A percentile compares a stretch with the other conserved stretches of the same genome.
phyloP scores from a whole-genome alignment of 805 yeast species.

The Lipomyces japonicus region DNA sequence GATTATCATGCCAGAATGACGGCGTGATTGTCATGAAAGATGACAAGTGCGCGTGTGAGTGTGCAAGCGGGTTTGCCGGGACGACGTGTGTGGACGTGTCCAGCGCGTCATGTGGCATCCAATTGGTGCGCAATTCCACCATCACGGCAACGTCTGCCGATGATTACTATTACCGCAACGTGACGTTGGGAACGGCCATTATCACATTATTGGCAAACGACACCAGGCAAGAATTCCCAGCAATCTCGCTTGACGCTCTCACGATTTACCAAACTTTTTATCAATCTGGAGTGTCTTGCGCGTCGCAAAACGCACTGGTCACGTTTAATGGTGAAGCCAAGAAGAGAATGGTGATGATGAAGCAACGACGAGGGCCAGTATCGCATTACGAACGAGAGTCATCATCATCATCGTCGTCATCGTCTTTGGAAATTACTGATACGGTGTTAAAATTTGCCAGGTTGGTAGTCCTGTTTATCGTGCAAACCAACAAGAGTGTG shows the following conservation, averaged over 20 bases:
- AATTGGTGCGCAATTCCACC: conserved; percentile 1
- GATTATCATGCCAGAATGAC: conserved; percentile 13
- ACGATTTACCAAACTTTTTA: conserved; percentile 3
- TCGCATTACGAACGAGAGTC: background rate
- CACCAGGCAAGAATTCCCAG: conserved; percentile 3
- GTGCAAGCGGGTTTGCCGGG: conserved; percentile 17
- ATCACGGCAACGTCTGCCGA: background rate
- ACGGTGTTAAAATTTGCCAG: conserved; percentile 13
- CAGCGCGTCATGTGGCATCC: conserved; percentile 6
- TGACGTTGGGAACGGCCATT: conserved; percentile 16
- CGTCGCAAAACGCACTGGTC: conserved; percentile 23
- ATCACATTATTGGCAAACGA: conserved; percentile 1
- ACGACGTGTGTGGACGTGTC: conserved; percentile 6
- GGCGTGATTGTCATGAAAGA: conserved; percentile 16
- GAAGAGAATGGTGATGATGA: background rate
- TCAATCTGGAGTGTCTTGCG: conserved; percentile 7
- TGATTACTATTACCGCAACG: background rate
- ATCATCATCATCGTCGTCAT: background rate
- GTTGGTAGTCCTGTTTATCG: conserved; percentile 15
- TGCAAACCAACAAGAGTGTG: conserved; percentile 13
- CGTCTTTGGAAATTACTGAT: conserved; percentile 6
- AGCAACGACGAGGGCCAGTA: background rate
- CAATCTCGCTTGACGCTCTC: conserved; percentile 1
- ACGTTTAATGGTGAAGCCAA: conserved; percentile 4
- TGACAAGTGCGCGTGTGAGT: conserved; percentile 16